These are phyloP conservation scores for Claviceps sp. DNA, from an alignment of 2,329 filamentous ascomycete genomes.

Conservation along the genomic window DNA sequence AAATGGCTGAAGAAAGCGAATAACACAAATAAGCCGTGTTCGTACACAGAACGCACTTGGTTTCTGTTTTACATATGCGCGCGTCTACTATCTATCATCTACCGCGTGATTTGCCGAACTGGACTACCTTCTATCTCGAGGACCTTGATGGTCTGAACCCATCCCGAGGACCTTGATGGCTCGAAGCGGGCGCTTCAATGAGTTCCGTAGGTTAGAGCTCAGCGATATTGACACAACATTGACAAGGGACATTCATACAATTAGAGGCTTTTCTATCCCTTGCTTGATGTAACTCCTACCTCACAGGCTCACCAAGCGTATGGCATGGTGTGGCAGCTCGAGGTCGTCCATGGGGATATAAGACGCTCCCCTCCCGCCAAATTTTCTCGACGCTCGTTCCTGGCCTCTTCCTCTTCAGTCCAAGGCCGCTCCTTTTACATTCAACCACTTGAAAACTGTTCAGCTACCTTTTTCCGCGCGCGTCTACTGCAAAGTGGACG, in stretches of 20 bases:
- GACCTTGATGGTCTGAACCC: background rate
- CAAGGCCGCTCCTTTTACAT: background rate
- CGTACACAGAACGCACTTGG: too few relatives aligned
- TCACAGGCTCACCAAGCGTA: background rate
- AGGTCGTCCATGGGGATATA: background rate
- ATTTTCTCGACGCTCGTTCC: background rate
- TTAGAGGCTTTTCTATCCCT: too few relatives aligned
- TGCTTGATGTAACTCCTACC: background rate
- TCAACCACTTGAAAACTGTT: too few relatives aligned
- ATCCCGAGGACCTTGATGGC: slow-evolving; percentile 1
- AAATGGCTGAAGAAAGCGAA: too few relatives aligned
- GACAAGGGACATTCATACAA: too few relatives aligned
- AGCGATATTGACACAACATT: too few relatives aligned
- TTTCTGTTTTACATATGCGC: too few relatives aligned
- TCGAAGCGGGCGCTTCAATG: background rate
- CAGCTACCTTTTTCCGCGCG: too few relatives aligned
- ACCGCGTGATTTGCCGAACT: too few relatives aligned
- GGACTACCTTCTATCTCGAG: background rate
- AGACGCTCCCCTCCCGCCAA: background rate
- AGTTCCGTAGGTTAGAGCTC: background rate
- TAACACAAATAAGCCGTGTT: too few relatives aligned
- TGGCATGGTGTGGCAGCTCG: background rate
- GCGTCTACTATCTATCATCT: too few relatives aligned
- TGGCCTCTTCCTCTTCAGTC: background rate
- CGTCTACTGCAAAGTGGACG: too few relatives aligned